A percentile compares a stretch with the other conserved stretches of the same genome.
Conservation (phyloP, 2,329 filamentous ascomycete genomes). For the Elsinoe australis region DNA sequence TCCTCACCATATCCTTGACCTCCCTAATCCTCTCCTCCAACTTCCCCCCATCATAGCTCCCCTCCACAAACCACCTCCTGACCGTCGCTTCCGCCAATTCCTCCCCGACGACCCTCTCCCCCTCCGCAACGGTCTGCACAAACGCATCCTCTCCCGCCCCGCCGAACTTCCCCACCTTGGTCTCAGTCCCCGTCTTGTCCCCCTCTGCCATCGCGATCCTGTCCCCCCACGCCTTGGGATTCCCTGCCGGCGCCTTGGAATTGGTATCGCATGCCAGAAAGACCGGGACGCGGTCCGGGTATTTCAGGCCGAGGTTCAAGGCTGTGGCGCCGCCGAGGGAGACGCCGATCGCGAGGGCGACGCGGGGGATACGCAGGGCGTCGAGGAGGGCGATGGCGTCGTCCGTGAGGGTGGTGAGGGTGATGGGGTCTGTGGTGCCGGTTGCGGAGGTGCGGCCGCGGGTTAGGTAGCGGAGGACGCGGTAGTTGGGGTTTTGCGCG, state of each 20-base stretch:
- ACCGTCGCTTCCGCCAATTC: slow-evolving; percentile 64
- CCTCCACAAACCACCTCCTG: slow-evolving; percentile 62
- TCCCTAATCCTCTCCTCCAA: slow-evolving; percentile 45
- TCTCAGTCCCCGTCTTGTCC: slow-evolving; percentile 30
- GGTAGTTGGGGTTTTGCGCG: slow-evolving; percentile 51
- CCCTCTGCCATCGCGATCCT: slow-evolving; percentile 62
- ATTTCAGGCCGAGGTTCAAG: slow-evolving; percentile 61
- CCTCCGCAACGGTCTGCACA: slow-evolving; percentile 29
- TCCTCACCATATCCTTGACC: slow-evolving; percentile 61
- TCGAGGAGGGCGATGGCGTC: slow-evolving; percentile 62
- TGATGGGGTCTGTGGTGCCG: slow-evolving; percentile 36
- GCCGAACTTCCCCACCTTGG: slow-evolving; percentile 19
- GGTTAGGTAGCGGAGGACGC: slow-evolving; percentile 68
- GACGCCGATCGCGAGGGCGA: slow-evolving; percentile 65
- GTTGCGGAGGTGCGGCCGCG: slow-evolving; percentile 55
- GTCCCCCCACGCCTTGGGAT: slow-evolving; percentile 72
- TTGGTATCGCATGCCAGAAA: slow-evolving; percentile 78
- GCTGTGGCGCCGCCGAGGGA: slow-evolving; percentile 74
- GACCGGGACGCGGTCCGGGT: slow-evolving; percentile 51
- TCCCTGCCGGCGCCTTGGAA: slow-evolving; percentile 60
- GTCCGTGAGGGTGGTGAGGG: slow-evolving; percentile 57
- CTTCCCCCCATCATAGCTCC: slow-evolving; percentile 49
- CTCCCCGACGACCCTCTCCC: slow-evolving; percentile 51
- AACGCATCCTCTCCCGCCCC: slow-evolving; percentile 22
- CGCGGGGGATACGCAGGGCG: slow-evolving; percentile 59